Conservation (phyloP, 495 filamentous ascomycete genomes). For the Hapsidospora chrysogenum region DNA sequence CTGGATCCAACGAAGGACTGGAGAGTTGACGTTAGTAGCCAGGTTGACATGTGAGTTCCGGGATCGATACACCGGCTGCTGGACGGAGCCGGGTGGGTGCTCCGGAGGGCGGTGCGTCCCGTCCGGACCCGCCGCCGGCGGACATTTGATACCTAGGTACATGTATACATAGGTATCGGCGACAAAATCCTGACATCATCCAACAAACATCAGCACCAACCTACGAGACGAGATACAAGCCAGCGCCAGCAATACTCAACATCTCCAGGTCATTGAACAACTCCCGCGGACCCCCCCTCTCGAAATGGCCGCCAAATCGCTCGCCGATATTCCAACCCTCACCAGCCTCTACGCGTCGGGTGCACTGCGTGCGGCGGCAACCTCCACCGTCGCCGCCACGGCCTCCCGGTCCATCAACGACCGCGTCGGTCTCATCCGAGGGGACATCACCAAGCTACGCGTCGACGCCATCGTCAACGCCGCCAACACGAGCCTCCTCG, state of each 20-base stretch:
- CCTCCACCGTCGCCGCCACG: constrained; percentile 6
- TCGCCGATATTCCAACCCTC: constrained; percentile 46
- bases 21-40: too few relatives aligned
- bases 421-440: constrained; percentile 49
- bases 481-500: constrained; percentile 61
- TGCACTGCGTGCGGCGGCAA: constrained; percentile 15
- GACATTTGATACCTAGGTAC: too few relatives aligned
- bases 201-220: too few relatives aligned
- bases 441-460: constrained; percentile 69
- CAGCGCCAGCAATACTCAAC: background rate
- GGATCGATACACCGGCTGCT: too few relatives aligned
- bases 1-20: too few relatives aligned
- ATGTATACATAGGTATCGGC: too few relatives aligned
- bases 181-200: too few relatives aligned
- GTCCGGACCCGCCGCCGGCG: too few relatives aligned
- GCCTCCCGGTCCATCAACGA: constrained; percentile 48
- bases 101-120: too few relatives aligned
- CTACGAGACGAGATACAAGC: too few relatives aligned
- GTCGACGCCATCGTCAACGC: constrained; percentile 88
- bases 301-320: constrained; percentile 12
- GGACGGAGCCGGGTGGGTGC: too few relatives aligned
- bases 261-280: background rate
- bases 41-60: too few relatives aligned
- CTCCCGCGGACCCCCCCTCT: constrained; percentile 7
- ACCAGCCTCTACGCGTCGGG: constrained; percentile 40